Conservation (phyloP, 73 alveolate genomes). For the Symbiodinium pilosum region DNA sequence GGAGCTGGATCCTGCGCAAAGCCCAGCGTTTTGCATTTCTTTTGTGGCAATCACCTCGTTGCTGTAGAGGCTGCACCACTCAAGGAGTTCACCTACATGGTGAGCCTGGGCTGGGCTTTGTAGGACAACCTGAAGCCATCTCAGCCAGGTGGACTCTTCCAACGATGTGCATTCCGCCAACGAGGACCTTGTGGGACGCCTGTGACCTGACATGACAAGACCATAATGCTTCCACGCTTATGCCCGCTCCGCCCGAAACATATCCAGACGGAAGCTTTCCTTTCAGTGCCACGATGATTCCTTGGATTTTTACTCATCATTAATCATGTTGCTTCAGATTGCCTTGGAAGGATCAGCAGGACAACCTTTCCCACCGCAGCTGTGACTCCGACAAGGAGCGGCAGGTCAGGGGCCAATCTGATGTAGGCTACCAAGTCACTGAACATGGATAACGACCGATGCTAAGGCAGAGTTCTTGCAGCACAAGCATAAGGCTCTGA, state of each 20-base stretch:
- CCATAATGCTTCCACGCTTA: too few relatives aligned
- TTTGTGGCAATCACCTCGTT: too few relatives aligned
- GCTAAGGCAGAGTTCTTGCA: slow-evolving; percentile 48
- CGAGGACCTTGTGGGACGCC: neutral
- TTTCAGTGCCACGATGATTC: too few relatives aligned
- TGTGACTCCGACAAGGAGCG: slow-evolving; percentile 79
- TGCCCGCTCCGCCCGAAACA: too few relatives aligned
- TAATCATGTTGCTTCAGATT: too few relatives aligned
- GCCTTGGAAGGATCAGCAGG: slow-evolving; percentile 58
- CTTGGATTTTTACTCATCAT: too few relatives aligned
- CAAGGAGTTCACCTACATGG: slow-evolving; percentile 21
- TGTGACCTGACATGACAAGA: too few relatives aligned
- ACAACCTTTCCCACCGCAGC: slow-evolving; percentile 78
- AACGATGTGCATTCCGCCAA: neutral
- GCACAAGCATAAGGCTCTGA: slow-evolving; percentile 53
- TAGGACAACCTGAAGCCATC: too few relatives aligned
- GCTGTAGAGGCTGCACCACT: neutral
- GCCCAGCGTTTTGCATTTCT: neutral
- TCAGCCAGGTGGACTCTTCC: neutral
- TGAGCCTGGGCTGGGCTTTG: neutral
- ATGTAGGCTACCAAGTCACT: too few relatives aligned
- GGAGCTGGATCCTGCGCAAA: neutral
- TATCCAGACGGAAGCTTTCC: too few relatives aligned
- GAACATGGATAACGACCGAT: too few relatives aligned
- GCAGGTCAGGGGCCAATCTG: slow-evolving; percentile 12